Evolutionary conservation across 352 stramenopile species (phyloP).

Genomic region (Thalassiosira hispida): DNA sequence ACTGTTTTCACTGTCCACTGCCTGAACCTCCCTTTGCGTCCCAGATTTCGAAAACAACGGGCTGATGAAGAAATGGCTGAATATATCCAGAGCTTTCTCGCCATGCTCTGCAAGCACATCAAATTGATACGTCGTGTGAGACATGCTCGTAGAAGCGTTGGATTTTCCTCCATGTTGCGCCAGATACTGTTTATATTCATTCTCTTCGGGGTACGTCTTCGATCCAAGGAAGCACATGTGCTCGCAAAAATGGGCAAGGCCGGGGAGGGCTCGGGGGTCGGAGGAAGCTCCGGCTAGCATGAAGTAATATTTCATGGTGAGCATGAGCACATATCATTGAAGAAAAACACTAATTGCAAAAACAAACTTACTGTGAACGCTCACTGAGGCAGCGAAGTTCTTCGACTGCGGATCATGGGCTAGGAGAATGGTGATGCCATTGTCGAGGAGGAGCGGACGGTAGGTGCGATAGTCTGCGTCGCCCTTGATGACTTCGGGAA

Average conservation of each 20-base stretch:
- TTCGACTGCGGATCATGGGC: constrained; percentile 78
- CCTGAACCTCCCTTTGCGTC: constrained; percentile 93
- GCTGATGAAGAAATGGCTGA: constrained; percentile 94
- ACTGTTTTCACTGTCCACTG: constrained; percentile 95
- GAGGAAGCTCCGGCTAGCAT: constrained; percentile 72
- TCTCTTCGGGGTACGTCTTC: constrained; percentile 91
- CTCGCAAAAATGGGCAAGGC: constrained; percentile 87
- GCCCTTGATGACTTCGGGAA: constrained; percentile 54
- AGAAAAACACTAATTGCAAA: no score
- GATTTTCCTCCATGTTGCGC: constrained; percentile 90
- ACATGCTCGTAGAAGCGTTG: constrained; percentile 93
- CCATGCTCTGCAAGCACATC: constrained; percentile 90
- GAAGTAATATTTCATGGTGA: no score
- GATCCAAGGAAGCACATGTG: constrained; percentile 98
- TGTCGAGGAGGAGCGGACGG: constrained; percentile 61
- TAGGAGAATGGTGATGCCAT: constrained; percentile 67
- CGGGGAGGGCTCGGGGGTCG: constrained; percentile 71
- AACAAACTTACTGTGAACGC: no score
- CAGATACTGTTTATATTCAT: constrained; percentile 92
- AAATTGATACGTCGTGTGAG: constrained; percentile 95
- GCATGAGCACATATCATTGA: no score
- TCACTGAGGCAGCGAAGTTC: constrained; percentile 71
- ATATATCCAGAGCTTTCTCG: constrained; percentile 91
- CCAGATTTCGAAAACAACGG: constrained; percentile 91
- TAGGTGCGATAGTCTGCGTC: constrained; percentile 76